Base-by-base conservation (phyloP, 1,139 yeast genomes). In the Wickerhamomyces sp. region DNA sequence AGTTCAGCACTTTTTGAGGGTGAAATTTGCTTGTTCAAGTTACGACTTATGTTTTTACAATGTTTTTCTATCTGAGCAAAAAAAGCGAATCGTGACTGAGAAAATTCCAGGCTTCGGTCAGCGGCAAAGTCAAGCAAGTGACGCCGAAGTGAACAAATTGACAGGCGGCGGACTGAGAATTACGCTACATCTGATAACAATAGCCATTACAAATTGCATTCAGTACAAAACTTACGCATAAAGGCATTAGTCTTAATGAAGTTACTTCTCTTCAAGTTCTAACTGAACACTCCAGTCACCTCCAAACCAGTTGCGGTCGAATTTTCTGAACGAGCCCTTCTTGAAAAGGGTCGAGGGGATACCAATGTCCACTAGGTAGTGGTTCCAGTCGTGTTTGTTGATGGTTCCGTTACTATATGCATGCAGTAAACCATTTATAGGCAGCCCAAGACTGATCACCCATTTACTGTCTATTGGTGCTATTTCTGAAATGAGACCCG, bases 351-450 rank as follows among this genome's bases (percentile, higher is more conserved):
- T 57, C 22, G 57, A 56, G 3, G 95, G 94, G 20, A 82, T 69
- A 7, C 95, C 95, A 42, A 80, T 68, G 52, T 87, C 95, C n/a
- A 85, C 71, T 44, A 85, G 65, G 46, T 74, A 81, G 54, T 80
- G 89, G 15, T 61, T 56, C 54, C 75, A 70, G 37, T 68, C 73
- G 8, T 67, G 66, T 43, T 67, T 70, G 6, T 59, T 54, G 21
- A 63, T 60, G 27, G 62, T 55, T 5, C 69, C 70, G 35, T 69
- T 64, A 26, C 64, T 54, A 61, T 82, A 81, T 3, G 84, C 81
- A 48, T 78, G 79, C 21, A 77, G 59, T 19, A 84, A 56, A 0
- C 94, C 87, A 9, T 78, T 72, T 37, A 85, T 62, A 3, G 95
- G 95, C 50, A 88, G 65, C 2, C 94, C 95, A 59, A 83, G 66